Evolutionary conservation across 129 eudicot genomes (phyloP).

Genomic region (Calendula officinalis): DNA sequence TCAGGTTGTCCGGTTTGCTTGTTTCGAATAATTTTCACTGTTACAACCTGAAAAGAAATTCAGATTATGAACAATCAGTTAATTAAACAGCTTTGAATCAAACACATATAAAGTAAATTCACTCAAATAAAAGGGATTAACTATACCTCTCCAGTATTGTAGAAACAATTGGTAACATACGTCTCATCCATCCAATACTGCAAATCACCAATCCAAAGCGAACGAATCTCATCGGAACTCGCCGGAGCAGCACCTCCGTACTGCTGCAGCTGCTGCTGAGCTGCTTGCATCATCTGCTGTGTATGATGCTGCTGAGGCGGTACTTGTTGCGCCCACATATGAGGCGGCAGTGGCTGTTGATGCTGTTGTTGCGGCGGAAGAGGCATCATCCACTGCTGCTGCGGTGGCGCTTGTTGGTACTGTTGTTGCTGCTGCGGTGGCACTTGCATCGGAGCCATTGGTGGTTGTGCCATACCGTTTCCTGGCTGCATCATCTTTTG

Average conservation of each 20-base stretch:
- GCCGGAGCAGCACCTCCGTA: constrained; percentile 34
- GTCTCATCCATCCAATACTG: constrained; percentile 98
- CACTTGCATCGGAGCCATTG: constrained; percentile 25
- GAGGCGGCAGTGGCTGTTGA: constrained; percentile 37
- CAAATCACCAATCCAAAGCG: constrained; percentile 96
- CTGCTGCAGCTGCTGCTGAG: constrained; percentile 31
- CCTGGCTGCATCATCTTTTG: constrained; percentile 67
- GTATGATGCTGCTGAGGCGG: constrained; percentile 30
- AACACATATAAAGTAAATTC: no score
- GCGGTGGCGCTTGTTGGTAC: constrained; percentile 42
- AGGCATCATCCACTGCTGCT: constrained; percentile 55
- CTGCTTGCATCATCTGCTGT: constrained; percentile 35
- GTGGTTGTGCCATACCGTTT: constrained; percentile 54
- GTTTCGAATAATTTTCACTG: constrained; percentile 80
- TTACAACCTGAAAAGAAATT: constrained; percentile 44
- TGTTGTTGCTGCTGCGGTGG: constrained; percentile 41
- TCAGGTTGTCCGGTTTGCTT: constrained; percentile 83
- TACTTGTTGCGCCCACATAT: constrained; percentile 20
- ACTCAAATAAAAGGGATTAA: background rate
- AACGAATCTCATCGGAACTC: constrained; percentile 65
- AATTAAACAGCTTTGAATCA: no score
- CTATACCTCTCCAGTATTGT: constrained; percentile 71
- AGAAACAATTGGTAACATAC: constrained; percentile 55
- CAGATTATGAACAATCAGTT: no score
- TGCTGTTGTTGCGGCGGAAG: constrained; percentile 43